Conservation (phyloP, 169 alveolate genomes). For the Plasmodium relictum region DNA sequence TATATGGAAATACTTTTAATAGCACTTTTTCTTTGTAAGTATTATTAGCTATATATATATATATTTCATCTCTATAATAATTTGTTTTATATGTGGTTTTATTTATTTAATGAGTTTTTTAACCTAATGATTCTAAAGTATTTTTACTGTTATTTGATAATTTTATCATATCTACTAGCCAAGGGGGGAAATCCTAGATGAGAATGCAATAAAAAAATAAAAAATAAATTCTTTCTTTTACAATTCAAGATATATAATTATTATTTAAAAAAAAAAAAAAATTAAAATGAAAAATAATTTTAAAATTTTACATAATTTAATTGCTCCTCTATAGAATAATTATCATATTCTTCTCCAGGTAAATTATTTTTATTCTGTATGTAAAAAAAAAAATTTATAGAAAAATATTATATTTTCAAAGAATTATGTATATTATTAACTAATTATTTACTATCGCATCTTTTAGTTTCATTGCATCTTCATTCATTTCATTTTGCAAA, state of each 20-base stretch:
- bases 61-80: neutral
- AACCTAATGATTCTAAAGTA: slow-evolving; percentile 70
- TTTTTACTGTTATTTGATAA: slow-evolving; percentile 48
- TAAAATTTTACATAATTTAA: slow-evolving; percentile 26
- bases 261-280: too few relatives aligned
- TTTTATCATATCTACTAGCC: slow-evolving; percentile 62
- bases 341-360: slow-evolving; percentile 22
- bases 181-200: slow-evolving; percentile 63
- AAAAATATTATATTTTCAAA: neutral
- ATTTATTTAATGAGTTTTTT: neutral
- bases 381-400: neutral
- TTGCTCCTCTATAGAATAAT: slow-evolving; percentile 14
- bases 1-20: neutral
- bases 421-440: neutral
- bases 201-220: neutral
- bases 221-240: neutral
- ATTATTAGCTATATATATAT: neutral
- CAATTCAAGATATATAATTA: neutral
- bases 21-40: neutral
- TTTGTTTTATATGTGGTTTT: neutral
- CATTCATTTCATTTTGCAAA: slow-evolving; percentile 34
- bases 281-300: too few relatives aligned
- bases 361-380: slow-evolving; percentile 39
- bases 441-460: slow-evolving; percentile 30
- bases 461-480: slow-evolving; percentile 39